These are phyloP conservation scores for Chaetomium sp. DNA, from an alignment of 2,329 filamentous ascomycete genomes.

Conservation along the genomic window DNA sequence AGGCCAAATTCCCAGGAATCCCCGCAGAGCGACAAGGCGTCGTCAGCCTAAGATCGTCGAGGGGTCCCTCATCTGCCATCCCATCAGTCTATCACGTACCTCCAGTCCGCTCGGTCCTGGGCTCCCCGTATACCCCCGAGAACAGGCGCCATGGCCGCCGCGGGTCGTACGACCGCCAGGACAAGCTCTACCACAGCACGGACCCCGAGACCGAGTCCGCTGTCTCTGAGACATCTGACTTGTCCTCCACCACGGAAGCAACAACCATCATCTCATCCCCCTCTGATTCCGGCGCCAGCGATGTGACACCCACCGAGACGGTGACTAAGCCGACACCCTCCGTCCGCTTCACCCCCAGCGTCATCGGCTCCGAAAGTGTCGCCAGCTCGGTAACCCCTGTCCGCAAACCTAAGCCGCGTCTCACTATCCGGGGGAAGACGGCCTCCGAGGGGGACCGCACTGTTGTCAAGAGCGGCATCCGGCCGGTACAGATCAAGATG, in stretches of 20 bases:
- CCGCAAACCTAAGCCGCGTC: slow-evolving; percentile 30
- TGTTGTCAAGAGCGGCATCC: slow-evolving; percentile 28
- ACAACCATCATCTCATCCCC: slow-evolving; percentile 42
- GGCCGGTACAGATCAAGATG: slow-evolving; percentile 29
- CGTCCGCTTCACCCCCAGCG: slow-evolving; percentile 36
- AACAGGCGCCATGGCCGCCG: slow-evolving; percentile 26
- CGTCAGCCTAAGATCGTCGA: slow-evolving; percentile 34
- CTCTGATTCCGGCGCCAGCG: slow-evolving; percentile 31
- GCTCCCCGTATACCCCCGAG: slow-evolving; percentile 30
- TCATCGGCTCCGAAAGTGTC: slow-evolving; percentile 31
- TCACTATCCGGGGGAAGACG: slow-evolving; percentile 22
- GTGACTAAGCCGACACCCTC: slow-evolving; percentile 31
- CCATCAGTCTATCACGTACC: slow-evolving; percentile 32
- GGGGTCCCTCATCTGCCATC: slow-evolving; percentile 27
- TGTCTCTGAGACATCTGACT: slow-evolving; percentile 42
- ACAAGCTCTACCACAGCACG: slow-evolving; percentile 27
- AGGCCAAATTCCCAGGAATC: slow-evolving; percentile 34
- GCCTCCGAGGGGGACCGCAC: slow-evolving; percentile 29
- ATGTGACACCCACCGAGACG: slow-evolving; percentile 33
- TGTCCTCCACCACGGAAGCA: slow-evolving; percentile 44
- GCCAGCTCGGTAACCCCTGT: slow-evolving; percentile 25
- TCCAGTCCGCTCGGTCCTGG: slow-evolving; percentile 30
- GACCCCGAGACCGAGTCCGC: slow-evolving; percentile 43
- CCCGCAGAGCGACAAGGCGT: slow-evolving; percentile 32
- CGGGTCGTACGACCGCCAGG: slow-evolving; percentile 26